Conservation (phyloP, 371 early-diverging fungal genomes). For the Amoeboaphelidium protococcarum region DNA sequence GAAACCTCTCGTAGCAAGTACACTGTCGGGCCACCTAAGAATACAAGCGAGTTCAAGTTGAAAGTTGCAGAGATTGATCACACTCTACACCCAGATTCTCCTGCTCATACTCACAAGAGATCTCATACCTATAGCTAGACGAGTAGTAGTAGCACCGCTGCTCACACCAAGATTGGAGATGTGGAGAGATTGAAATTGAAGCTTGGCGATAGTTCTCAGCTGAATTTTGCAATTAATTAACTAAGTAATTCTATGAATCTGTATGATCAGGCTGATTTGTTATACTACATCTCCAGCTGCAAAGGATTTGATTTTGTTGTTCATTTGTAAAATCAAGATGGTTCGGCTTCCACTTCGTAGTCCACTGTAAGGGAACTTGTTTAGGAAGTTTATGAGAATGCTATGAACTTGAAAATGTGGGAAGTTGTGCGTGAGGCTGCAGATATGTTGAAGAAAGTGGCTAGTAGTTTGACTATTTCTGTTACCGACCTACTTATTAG, state of each 20-base stretch:
- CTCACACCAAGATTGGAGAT: too few species aligned
- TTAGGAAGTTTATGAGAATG: conserved; percentile 55
- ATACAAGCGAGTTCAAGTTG: too few species aligned
- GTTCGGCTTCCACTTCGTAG: too few species aligned
- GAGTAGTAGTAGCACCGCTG: too few species aligned
- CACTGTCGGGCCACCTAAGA: too few species aligned
- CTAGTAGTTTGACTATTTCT: conserved; percentile 43
- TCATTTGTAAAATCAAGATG: conserved; percentile 10
- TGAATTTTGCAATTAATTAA: conserved; percentile 28
- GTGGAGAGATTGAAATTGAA: conserved; percentile 23
- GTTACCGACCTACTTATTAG: conserved; percentile 53
- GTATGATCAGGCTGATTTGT: conserved; percentile 50
- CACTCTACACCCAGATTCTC: too few species aligned
- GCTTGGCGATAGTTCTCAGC: conserved; percentile 30
- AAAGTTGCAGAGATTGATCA: too few species aligned
- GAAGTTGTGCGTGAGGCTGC: conserved; percentile 54
- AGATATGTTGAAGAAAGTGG: conserved; percentile 40
- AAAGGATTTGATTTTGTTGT: conserved; percentile 23
- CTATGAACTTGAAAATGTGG: conserved; percentile 43
- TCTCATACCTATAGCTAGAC: too few species aligned
- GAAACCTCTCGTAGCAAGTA: too few species aligned
- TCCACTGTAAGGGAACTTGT: conserved; percentile 31
- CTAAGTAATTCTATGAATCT: conserved; percentile 36
- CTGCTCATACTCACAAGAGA: too few species aligned
- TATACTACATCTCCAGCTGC: conserved; percentile 53